A percentile compares a stretch with the other conserved stretches of the same genome.
These are phyloP conservation scores for Xerocomus potaroensis DNA, from an alignment of 768 basidiomycete genomes.

Conservation along the genomic window DNA sequence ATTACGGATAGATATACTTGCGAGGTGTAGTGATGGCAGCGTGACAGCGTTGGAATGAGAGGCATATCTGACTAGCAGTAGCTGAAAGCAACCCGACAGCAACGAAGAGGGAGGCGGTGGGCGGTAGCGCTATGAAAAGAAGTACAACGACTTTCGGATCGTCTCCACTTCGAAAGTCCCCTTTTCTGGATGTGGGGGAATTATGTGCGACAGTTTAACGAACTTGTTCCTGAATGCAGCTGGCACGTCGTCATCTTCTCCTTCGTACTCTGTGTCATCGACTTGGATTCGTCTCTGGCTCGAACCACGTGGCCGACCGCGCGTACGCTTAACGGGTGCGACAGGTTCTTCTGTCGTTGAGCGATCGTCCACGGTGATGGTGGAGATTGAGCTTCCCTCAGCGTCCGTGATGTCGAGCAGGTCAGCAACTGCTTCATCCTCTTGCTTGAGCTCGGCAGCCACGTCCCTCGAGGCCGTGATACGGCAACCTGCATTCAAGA, in stretches of 20 bases:
- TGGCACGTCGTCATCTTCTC: constrained; percentile 19
- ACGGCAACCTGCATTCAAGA: constrained; percentile 42
- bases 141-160: constrained; percentile 83
- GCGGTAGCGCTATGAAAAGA: constrained; percentile 74
- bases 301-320: constrained; percentile 19
- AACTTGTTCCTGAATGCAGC: constrained; percentile 50
- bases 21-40: background rate
- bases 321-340: constrained; percentile 8
- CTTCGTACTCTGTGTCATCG: background rate
- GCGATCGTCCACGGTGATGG: constrained; percentile 9
- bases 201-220: constrained; percentile 64
- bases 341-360: constrained; percentile 1
- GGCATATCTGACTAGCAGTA: background rate
- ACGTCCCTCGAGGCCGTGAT: constrained; percentile 41
- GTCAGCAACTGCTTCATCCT: constrained; percentile 23
- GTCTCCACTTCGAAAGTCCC: constrained; percentile 80
- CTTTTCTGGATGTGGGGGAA: constrained; percentile 81
- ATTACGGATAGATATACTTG: constrained; percentile 16
- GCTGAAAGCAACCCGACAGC: background rate
- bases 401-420: constrained; percentile 40
- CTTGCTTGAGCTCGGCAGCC: constrained; percentile 25
- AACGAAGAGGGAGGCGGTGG: background rate
- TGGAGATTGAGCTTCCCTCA: constrained; percentile 30
- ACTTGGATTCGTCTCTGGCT: constrained; percentile 17
- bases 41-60: background rate